Evolutionary conservation across 1,284 basidiomycete genomes (phyloP), one percentile per base, ranked within the genome.

Genomic region (Microbotryum lychnidis-dioicae): DNA sequence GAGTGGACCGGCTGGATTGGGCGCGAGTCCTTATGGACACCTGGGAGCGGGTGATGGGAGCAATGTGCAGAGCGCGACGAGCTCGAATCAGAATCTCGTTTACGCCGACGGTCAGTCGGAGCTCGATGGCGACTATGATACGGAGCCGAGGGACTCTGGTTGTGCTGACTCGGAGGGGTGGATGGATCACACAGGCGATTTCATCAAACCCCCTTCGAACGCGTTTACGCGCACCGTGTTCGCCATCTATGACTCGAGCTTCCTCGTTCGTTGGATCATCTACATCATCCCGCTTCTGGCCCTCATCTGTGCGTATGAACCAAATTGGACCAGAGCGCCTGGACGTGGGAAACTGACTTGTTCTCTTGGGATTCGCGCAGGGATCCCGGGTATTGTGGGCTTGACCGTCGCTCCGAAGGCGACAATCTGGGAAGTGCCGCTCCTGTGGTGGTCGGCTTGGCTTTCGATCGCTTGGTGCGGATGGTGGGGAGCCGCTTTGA

Each of bases 401-500:
- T 73, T 89, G 21, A 86, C 87, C 0, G 78, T 76, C 7, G 82
- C 77, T 58, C 81, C 79, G 4, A 75, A 82, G 56, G 82, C 82
- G 20, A 78, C 76, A 53, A 71, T 78, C 65, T 80, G 77, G 82
- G 78, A 79, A 10, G 81, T 87, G 14, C 79, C 78, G 57, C 76
- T 89, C 48, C 60, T 89, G 12, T 92, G 84, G 83, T 94, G 90
- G 90, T 89, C 87, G 59, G 57, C 64, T 50, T 72, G 68, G 68
- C 60, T 73, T n/a, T 60, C 67, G 20, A 65, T 73, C 50, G 67
- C 66, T 6, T 71, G 69, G 70, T 50, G 52, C 79, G 87, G 89
- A 23, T 93, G 89, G 87, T 94, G 90, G 90, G 82, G 76, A 47
- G 79, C 84, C 7, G 80, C 87, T 49, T 86, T 87, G 6, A 75